A percentile compares a stretch with the other conserved stretches of the same genome.
These are phyloP conservation scores for Pseudogymnoascus sp. DNA, from an alignment of 2,329 filamentous ascomycete species.

Conservation along the genomic window DNA sequence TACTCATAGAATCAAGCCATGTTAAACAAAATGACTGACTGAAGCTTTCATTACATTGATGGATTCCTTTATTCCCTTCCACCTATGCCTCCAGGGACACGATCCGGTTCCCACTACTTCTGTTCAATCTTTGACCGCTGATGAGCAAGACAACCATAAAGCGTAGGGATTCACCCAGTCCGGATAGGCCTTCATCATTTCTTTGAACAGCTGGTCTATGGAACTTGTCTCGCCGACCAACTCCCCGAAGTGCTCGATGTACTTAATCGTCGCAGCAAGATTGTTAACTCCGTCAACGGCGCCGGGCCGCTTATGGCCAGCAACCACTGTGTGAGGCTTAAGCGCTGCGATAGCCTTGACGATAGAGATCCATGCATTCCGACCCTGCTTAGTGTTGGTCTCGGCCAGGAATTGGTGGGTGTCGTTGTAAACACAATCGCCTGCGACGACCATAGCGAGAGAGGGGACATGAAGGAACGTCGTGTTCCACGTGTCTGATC, in stretches of 20 bases:
- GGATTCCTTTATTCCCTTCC: too few species aligned
- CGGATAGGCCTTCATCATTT: too few species aligned
- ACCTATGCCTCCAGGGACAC: too few species aligned
- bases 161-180: too few species aligned
- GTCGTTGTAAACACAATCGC: conserved; percentile 32
- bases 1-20: too few species aligned
- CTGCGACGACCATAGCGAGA: conserved; percentile 26
- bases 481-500: conserved; percentile 26
- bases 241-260: conserved; percentile 16
- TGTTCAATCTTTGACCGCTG: too few species aligned
- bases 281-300: conserved; percentile 23
- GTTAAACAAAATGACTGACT: too few species aligned
- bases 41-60: too few species aligned
- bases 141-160: too few species aligned
- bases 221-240: neutral
- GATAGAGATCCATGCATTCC: conserved; percentile 26
- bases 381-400: conserved; percentile 22
- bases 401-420: conserved; percentile 29
- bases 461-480: conserved; percentile 27
- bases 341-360: conserved; percentile 27
- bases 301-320: conserved; percentile 24
- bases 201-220: neutral
- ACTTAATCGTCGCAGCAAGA: conserved; percentile 22
- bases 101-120: too few species aligned
- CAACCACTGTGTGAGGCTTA: conserved; percentile 26